These are phyloP conservation scores for Aureobasidium sp. DNA, from an alignment of 2,329 filamentous ascomycete species.

Conservation along the genomic window DNA sequence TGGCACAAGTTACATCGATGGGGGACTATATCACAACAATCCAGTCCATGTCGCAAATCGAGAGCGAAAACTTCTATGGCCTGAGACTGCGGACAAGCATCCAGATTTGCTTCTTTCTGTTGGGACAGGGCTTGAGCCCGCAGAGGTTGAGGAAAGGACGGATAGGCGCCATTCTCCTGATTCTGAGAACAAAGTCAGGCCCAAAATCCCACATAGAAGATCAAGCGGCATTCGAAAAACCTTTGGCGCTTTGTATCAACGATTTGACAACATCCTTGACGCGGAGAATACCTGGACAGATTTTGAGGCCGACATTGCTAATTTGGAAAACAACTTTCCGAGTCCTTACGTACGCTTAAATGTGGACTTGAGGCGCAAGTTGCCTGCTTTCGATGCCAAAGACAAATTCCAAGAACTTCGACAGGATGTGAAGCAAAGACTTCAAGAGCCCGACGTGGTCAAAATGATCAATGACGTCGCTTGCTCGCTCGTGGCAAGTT, in stretches of 20 bases:
- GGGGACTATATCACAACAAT: slow-evolving; percentile 45
- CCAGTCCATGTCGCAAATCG: slow-evolving; percentile 45
- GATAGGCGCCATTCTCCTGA: not conserved
- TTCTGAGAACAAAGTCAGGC: not conserved
- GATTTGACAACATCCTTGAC: slow-evolving; percentile 31
- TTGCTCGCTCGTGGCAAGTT: slow-evolving; percentile 32
- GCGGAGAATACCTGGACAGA: slow-evolving; percentile 31
- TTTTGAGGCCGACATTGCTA: slow-evolving; percentile 26
- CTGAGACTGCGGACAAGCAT: slow-evolving; percentile 24
- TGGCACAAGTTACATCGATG: slow-evolving; percentile 44
- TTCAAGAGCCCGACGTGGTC: slow-evolving; percentile 26
- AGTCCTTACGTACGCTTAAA: slow-evolving; percentile 32
- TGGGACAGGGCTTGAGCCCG: slow-evolving; percentile 29
- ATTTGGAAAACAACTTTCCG: not conserved
- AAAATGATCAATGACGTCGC: slow-evolving; percentile 28
- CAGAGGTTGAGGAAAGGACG: slow-evolving; percentile 15
- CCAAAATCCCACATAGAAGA: not conserved
- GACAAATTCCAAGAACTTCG: slow-evolving; percentile 29
- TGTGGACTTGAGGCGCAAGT: slow-evolving; percentile 25
- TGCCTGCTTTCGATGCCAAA: slow-evolving; percentile 31
- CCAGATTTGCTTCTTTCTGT: slow-evolving; percentile 32
- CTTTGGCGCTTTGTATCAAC: slow-evolving; percentile 14
- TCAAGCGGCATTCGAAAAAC: not conserved
- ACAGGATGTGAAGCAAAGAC: slow-evolving; percentile 26
- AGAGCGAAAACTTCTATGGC: slow-evolving; percentile 34